These are phyloP conservation scores for Ophiocordyceps camponoti-leonardi DNA, from an alignment of 2,329 filamentous ascomycete genomes.

Conservation along the genomic window DNA sequence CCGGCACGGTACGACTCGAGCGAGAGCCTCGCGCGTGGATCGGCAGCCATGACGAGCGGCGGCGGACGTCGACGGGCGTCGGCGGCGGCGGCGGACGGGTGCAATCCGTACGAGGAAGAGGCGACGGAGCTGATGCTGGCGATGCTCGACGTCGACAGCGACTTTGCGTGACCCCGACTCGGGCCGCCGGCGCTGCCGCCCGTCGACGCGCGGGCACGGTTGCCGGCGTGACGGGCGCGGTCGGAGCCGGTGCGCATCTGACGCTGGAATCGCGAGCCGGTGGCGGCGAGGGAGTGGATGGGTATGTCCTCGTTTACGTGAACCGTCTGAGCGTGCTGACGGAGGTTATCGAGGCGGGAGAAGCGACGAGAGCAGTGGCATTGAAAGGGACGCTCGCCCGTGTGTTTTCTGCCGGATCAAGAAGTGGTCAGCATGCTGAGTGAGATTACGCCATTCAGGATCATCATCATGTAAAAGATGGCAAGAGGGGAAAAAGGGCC, in stretches of 20 bases:
- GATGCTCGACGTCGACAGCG: slow-evolving; percentile 74
- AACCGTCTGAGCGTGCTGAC: slow-evolving; percentile 94
- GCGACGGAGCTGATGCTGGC: slow-evolving; percentile 49
- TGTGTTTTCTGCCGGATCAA: slow-evolving; percentile 58
- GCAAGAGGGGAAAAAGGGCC: neutral
- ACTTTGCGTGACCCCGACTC: slow-evolving; percentile 67
- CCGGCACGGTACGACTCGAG: slow-evolving; percentile 52
- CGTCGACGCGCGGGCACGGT: slow-evolving; percentile 61
- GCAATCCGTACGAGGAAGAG: slow-evolving; percentile 52
- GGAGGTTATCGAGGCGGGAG: slow-evolving; percentile 82
- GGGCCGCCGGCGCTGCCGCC: slow-evolving; percentile 55
- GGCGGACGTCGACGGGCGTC: slow-evolving; percentile 58
- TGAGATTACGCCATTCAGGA: neutral
- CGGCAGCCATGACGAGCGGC: slow-evolving; percentile 66
- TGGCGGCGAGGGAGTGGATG: slow-evolving; percentile 79
- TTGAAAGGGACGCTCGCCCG: slow-evolving; percentile 88
- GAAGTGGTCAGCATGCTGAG: slow-evolving; percentile 2
- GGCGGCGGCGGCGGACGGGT: slow-evolving; percentile 42
- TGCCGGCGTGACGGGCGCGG: slow-evolving; percentile 55
- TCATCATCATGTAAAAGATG: neutral
- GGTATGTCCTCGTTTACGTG: slow-evolving; percentile 97
- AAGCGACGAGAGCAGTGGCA: slow-evolving; percentile 91
- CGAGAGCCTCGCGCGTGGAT: slow-evolving; percentile 48
- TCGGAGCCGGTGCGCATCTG: slow-evolving; percentile 64
- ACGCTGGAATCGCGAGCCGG: slow-evolving; percentile 78